phyloP scores from a whole-genome alignment of 78 protist species.

The Emiliania huxleyi region DNA sequence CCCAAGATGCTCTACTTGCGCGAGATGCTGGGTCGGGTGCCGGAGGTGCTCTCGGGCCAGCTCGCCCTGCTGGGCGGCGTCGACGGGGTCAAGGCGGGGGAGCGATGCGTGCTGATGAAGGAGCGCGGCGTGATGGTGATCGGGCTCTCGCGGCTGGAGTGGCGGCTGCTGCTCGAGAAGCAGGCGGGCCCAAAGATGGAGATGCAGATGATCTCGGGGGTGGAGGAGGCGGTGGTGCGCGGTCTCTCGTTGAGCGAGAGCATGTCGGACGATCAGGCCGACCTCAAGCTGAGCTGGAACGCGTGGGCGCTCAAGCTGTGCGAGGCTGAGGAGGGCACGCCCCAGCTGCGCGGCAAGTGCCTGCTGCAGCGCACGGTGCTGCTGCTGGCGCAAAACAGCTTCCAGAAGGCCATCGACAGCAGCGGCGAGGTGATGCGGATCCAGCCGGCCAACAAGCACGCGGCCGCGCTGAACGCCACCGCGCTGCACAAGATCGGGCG shows the following conservation, averaged over 20 bases:
- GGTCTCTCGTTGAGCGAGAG: background rate
- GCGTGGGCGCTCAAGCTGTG: background rate
- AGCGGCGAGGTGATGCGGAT: background rate
- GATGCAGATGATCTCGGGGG: background rate
- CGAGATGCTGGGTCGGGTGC: background rate
- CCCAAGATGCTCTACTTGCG: background rate
- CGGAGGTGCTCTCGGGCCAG: background rate
- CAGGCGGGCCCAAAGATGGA: background rate
- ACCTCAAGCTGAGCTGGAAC: background rate
- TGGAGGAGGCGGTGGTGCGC: background rate
- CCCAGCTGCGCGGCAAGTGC: background rate
- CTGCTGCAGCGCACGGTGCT: background rate
- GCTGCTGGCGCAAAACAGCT: background rate
- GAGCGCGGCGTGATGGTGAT: background rate
- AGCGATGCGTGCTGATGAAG: background rate
- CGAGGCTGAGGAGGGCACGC: background rate
- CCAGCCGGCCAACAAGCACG: background rate
- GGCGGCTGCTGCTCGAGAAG: background rate
- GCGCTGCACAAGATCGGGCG: background rate
- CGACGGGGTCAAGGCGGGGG: background rate
- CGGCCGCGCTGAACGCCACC: background rate
- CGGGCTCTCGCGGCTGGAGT: background rate
- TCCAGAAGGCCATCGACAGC: background rate
- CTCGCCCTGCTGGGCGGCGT: background rate
- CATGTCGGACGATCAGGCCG: background rate